Evolutionary conservation across 2,329 filamentous ascomycete genomes (phyloP).

Genomic region (Aotearoamyces nothofagi): DNA sequence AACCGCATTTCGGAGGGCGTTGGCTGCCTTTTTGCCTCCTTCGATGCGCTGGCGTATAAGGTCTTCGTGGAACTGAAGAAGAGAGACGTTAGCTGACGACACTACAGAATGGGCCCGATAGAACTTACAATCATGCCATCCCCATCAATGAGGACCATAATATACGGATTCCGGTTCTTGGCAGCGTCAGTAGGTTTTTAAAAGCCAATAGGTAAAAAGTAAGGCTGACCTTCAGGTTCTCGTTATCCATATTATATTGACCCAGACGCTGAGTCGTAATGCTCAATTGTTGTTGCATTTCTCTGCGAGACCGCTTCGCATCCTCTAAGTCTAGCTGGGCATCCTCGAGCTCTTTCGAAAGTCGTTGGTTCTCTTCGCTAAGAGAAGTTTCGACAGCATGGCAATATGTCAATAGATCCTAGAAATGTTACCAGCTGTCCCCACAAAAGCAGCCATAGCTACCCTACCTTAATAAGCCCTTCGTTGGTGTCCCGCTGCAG

Average conservation of each 20-base stretch:
- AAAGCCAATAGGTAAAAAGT: background rate
- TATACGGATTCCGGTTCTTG: conserved; percentile 36
- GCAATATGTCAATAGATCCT: conserved; percentile 33
- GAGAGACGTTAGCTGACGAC: conserved; percentile 9
- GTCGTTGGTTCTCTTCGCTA: conserved; percentile 26
- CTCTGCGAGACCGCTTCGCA: conserved; percentile 30
- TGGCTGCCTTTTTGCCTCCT: conserved; percentile 22
- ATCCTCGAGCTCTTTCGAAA: conserved; percentile 27
- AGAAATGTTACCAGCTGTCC: conserved; percentile 4
- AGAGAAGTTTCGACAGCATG: conserved; percentile 28
- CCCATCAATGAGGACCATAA: conserved; percentile 46
- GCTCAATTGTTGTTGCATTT: conserved; percentile 32
- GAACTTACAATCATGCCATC: conserved; percentile 41
- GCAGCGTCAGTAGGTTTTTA: conserved; percentile 6
- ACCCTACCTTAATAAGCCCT: conserved; percentile 30
- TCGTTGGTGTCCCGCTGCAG: conserved; percentile 25
- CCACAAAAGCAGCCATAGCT: conserved; percentile 1
- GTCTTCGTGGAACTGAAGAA: conserved; percentile 37
- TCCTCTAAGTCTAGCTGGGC: conserved; percentile 33
- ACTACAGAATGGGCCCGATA: background rate
- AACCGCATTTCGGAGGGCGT: conserved; percentile 32
- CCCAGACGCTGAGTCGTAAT: conserved; percentile 22
- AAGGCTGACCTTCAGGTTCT: conserved; percentile 29
- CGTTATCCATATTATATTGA: conserved; percentile 23
- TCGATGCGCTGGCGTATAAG: conserved; percentile 36